Evolutionary conservation across 2,329 filamentous ascomycete genomes (phyloP), one percentile per base, ranked within the genome.

Genomic region (Bipolaris cookei): DNA sequence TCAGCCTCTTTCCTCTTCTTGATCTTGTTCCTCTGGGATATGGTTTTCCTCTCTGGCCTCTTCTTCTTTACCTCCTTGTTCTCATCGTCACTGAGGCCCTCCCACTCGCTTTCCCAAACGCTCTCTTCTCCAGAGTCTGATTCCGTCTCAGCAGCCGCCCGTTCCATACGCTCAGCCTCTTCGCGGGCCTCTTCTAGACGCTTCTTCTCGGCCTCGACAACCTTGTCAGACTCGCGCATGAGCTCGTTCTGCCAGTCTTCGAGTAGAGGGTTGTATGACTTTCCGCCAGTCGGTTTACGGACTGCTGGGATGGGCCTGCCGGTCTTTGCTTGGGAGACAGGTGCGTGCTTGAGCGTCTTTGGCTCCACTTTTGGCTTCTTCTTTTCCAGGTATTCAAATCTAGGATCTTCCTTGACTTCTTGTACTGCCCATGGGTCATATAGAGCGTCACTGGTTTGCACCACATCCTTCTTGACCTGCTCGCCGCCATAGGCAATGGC

Each of bases 211-310:
- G 88, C 86, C 62, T 89, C 90, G 1, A 97, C 81, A 13, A 90
- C 93, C 77, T 90, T 91, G 54, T 88, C 84, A 43, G 91, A 90
- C 76, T 96, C 91, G 39, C 86, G 82, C 18, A 85, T 83, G 42
- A 97, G 80, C 14, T 94, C 85, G 7, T 86, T 83, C 67, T 93
- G 89, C 83, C 96, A 99, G 62, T 97, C 92, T 62, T 87, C 84
- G 67, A 96, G 96, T 5, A 86, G 81, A 0, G 95, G 95, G 75
- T 99, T 99, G 80, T 99, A 99, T 68, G 91, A 96, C 76, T 89
- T 91, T 57, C 91, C 92, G 14, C 89, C 91, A 6, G 87, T 84
- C 1, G 95, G 95, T 70, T 88, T 90, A 59, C 84, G 83, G 0
- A 99, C 90, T 2, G 92, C 88, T 1, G 91, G 90, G 7, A 96